Conservation (phyloP, 441 rosid genomes). For the Cnidoscolus chayamansa region DNA sequence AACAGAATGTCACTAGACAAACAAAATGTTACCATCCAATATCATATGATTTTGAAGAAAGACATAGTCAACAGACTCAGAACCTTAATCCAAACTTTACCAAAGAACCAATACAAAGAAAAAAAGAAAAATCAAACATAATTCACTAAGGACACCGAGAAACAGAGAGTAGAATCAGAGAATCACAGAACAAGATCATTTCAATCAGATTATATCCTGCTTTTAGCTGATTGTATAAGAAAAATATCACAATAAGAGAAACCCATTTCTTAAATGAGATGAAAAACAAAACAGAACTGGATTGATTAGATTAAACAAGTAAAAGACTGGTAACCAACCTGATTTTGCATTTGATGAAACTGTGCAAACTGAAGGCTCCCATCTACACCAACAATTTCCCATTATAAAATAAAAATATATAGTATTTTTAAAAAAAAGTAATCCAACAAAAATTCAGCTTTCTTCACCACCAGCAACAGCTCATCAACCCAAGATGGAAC, state of each 20-base stretch:
- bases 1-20: background rate
- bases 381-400: constrained; percentile 77
- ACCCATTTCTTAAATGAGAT: constrained; percentile 11
- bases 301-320: background rate
- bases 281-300: background rate
- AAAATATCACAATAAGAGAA: background rate
- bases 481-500: constrained; percentile 20
- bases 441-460: constrained; percentile 8
- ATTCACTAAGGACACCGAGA: background rate
- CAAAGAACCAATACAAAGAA: background rate
- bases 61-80: background rate
- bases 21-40: constrained; percentile 12
- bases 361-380: constrained; percentile 61
- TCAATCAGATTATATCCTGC: constrained; percentile 2
- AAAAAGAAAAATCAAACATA: background rate
- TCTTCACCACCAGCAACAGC: constrained; percentile 20
- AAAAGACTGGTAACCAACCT: constrained; percentile 42
- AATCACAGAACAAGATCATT: constrained; percentile 13
- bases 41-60: background rate
- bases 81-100: background rate
- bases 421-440: constrained; percentile 9
- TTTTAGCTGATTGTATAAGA: background rate
- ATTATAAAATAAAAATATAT: constrained; percentile 20
- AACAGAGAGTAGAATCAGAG: background rate
- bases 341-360: constrained; percentile 70